A percentile compares a stretch with the other conserved stretches of the same genome.
Conservation (phyloP, 2,329 filamentous ascomycete genomes). For the Cladosporium sp. region DNA sequence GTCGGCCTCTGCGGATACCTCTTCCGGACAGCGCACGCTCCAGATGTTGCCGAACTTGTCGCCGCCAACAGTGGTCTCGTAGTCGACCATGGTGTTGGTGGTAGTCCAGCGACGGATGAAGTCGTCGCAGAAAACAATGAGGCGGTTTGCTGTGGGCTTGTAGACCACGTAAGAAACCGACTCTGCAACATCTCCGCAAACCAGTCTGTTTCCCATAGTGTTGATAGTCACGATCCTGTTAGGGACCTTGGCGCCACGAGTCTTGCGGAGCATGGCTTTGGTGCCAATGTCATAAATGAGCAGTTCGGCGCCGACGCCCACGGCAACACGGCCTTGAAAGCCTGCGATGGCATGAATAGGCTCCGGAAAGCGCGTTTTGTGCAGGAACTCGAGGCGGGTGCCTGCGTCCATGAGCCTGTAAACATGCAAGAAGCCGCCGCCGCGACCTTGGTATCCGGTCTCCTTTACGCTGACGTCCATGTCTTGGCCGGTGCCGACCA, state of each 20-base stretch:
- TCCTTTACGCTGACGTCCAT: slow-evolving; percentile 40
- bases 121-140: slow-evolving; percentile 93
- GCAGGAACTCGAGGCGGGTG: slow-evolving; percentile 84
- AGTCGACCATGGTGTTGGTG: slow-evolving; percentile 89
- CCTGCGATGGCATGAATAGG: slow-evolving; percentile 83
- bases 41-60: slow-evolving; percentile 98
- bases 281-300: slow-evolving; percentile 90
- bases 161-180: slow-evolving; percentile 89
- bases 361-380: slow-evolving; percentile 89
- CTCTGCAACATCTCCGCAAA: slow-evolving; percentile 89
- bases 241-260: slow-evolving; percentile 35
- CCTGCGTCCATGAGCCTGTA: slow-evolving; percentile 86
- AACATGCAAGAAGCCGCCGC: slow-evolving; percentile 76
- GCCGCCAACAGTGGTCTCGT: slow-evolving; percentile 87
- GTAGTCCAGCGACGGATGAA: slow-evolving; percentile 85
- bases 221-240: slow-evolving; percentile 78
- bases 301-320: slow-evolving; percentile 76
- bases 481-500: slow-evolving; percentile 91
- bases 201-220: slow-evolving; percentile 82
- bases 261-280: slow-evolving; percentile 85
- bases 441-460: slow-evolving; percentile 11
- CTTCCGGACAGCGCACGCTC: slow-evolving; percentile 79
- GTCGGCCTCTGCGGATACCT: slow-evolving; percentile 82
- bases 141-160: slow-evolving; percentile 81
- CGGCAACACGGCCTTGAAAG: slow-evolving; percentile 84